A percentile compares a stretch with the other conserved stretches of the same genome.
phyloP scores from a whole-genome alignment of 202 grass and related monocot species.

The Digitaria exilis region DNA sequence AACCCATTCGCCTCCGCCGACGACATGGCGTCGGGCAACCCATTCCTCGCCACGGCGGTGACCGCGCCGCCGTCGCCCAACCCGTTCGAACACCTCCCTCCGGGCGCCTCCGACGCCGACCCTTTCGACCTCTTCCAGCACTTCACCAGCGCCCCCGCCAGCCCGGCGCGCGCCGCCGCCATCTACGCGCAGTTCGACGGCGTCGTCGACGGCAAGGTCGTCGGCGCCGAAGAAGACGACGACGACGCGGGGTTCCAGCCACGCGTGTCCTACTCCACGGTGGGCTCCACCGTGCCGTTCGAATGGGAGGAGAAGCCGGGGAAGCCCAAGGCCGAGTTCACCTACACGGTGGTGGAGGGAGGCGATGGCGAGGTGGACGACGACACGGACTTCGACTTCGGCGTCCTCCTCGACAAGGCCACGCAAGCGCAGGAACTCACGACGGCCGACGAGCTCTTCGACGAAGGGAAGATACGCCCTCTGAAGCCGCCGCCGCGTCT shows the following conservation, averaged over 20 bases:
- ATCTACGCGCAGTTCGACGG: slow-evolving; percentile 66
- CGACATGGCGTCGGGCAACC: slow-evolving; percentile 41
- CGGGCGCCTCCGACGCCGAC: slow-evolving; percentile 35
- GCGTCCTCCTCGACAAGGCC: slow-evolving; percentile 55
- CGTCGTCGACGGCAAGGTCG: not conserved
- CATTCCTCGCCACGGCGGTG: slow-evolving; percentile 44
- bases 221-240: not conserved
- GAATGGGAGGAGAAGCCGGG: slow-evolving; percentile 88
- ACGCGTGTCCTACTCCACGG: slow-evolving; percentile 46
- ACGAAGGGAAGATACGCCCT: slow-evolving; percentile 78
- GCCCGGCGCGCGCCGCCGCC: slow-evolving; percentile 65
- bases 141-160: slow-evolving; percentile 83
- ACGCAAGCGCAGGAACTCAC: slow-evolving; percentile 41
- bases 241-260: slow-evolving; percentile 37
- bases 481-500: slow-evolving; percentile 82
- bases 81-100: slow-evolving; percentile 50
- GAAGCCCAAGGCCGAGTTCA: slow-evolving; percentile 60
- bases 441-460: slow-evolving; percentile 83
- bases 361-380: slow-evolving; percentile 15
- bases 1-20: slow-evolving; percentile 61
- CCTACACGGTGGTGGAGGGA: not conserved
- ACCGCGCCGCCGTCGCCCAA: slow-evolving; percentile 64
- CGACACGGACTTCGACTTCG: slow-evolving; percentile 72
- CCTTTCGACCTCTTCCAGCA: slow-evolving; percentile 78
- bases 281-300: slow-evolving; percentile 67